Base-by-base conservation (phyloP, 768 basidiomycete species). In the Podaxis carcinomalis region DNA sequence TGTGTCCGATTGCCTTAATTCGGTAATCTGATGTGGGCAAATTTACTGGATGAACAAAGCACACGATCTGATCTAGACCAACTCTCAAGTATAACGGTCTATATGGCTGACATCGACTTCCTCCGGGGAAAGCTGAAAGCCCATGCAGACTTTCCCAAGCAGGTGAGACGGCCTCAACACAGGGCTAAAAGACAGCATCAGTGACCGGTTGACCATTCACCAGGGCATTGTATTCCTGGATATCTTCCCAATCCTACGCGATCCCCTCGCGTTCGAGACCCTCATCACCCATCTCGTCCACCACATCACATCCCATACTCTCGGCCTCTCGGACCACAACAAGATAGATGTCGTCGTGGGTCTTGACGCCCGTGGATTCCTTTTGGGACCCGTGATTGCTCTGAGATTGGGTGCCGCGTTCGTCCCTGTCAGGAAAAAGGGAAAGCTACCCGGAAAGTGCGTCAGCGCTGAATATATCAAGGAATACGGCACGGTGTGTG, bases 341-440 rank as follows among this genome's bases (percentile, higher is more conserved):
- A 93, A 88, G 73, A 83, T 95, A 66, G 96, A 99, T 73, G 90
- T 92, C 56, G 82, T 99, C 65, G 93, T 99, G 59, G 97, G 92
- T 35, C 82, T 99, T 47, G 97, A 99, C 73, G 96, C 96, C 23
- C 83, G 97, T 58, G 97, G 97, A 13, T 99, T 99, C 79, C 82
- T 99, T 54, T 74, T 99, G 9, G 97, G 95, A 1, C 97, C 97
- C 1, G 83, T 94, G 65, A 84, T 99, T 67, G 97, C 97, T 4
- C 75, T 93, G 68, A 81, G 96, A 61, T 78, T 99, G 27, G 92
- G 93, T 27, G 95, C 95, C 1, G 92, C 93, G 10, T 99, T 99
- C 66, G 94, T 97, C 2, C 95, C 97, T 1, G 95, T 98, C 36
- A 83, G 97, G 62, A 99, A 99, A 77, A 77, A 78, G 63, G 95